A percentile compares a stretch with the other conserved stretches of the same genome.
These are phyloP conservation scores for Zasmidium angulare DNA, from an alignment of 2,329 filamentous ascomycete genomes.

Conservation along the genomic window DNA sequence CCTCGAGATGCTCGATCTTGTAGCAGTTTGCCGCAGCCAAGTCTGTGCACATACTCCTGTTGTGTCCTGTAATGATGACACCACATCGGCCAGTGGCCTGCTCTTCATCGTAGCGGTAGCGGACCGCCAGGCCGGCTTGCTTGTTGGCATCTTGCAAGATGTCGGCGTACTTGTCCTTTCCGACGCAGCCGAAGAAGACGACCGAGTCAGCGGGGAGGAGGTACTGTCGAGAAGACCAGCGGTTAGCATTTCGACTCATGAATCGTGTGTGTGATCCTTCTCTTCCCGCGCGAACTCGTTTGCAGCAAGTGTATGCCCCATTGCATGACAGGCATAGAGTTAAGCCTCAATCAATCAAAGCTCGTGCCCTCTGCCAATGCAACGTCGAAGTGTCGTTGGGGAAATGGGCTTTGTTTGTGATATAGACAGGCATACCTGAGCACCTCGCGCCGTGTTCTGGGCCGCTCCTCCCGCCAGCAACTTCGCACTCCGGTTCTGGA, in stretches of 20 bases:
- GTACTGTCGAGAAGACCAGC: constrained; percentile 57
- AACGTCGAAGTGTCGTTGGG: not conserved
- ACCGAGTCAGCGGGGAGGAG: constrained; percentile 86
- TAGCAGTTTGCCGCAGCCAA: constrained; percentile 97
- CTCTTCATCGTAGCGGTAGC: constrained; percentile 87
- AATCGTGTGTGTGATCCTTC: not conserved
- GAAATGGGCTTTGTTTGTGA: not conserved
- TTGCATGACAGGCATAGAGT: not conserved
- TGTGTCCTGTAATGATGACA: constrained; percentile 94
- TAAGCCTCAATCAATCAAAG: not conserved
- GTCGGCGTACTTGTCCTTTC: constrained; percentile 92
- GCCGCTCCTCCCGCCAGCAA: constrained; percentile 94
- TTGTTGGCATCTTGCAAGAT: constrained; percentile 83
- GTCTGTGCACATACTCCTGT: constrained; percentile 92
- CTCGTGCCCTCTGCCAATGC: not conserved
- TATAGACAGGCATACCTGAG: constrained; percentile 56
- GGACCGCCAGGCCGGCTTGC: constrained; percentile 83
- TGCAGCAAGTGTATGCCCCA: not conserved
- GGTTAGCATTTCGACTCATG: constrained; percentile 8
- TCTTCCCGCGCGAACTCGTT: not conserved
- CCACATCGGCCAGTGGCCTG: constrained; percentile 89
- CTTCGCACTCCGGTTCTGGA: constrained; percentile 89
- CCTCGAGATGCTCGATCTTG: constrained; percentile 89
- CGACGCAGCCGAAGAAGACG: constrained; percentile 90
- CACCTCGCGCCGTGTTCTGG: constrained; percentile 95